Conservation (phyloP, 1,284 basidiomycete species). For the Microbotryum silenes-acaulis region DNA sequence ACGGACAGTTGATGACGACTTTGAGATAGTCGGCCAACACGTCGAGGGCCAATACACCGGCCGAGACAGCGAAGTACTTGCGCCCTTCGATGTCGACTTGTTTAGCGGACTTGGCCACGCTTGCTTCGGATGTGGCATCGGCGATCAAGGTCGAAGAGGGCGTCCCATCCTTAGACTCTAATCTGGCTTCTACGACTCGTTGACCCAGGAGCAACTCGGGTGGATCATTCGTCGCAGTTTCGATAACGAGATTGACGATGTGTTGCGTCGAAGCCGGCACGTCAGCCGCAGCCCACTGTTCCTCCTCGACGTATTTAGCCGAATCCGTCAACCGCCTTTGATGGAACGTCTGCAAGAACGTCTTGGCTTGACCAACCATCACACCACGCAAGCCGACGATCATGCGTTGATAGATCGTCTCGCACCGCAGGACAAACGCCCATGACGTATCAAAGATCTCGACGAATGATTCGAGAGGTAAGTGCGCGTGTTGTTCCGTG, state of each 20-base stretch:
- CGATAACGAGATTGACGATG: constrained; percentile 64
- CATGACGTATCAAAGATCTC: constrained; percentile 76
- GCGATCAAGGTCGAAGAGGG: not conserved
- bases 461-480: constrained; percentile 68
- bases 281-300: constrained; percentile 77
- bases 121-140: constrained; percentile 26
- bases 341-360: constrained; percentile 80
- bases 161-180: not conserved
- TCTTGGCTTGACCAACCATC: constrained; percentile 74
- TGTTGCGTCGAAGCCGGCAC: constrained; percentile 60
- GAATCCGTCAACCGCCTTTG: constrained; percentile 69
- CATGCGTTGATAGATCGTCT: constrained; percentile 77
- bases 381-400: constrained; percentile 81
- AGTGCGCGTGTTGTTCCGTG: constrained; percentile 64
- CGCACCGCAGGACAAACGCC: constrained; percentile 79
- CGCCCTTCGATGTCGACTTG: constrained; percentile 75
- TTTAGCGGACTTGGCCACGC: constrained; percentile 49
- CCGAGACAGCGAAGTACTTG: constrained; percentile 74
- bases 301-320: constrained; percentile 84
- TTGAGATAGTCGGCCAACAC: constrained; percentile 79
- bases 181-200: not conserved
- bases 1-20: constrained; percentile 76
- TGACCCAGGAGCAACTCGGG: constrained; percentile 53
- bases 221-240: constrained; percentile 73
- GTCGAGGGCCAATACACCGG: constrained; percentile 68